Conservation (phyloP, 23 red algal species). For the Agarophyton chilense region DNA sequence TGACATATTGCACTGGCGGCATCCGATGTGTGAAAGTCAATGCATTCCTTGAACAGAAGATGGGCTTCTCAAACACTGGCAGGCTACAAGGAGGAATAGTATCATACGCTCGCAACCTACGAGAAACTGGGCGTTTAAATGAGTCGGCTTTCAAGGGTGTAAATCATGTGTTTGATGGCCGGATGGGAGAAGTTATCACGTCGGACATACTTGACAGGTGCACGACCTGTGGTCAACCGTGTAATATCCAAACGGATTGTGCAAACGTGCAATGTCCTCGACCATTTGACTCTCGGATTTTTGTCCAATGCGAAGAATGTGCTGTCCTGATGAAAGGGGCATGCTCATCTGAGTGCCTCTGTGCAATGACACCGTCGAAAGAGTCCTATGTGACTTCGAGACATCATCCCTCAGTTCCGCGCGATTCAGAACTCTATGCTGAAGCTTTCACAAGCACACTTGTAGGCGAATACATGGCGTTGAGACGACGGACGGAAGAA, state of each 20-base stretch:
- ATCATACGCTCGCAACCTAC: slow-evolving; percentile 74
- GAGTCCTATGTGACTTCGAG: neutral
- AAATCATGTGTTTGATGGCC: slow-evolving; percentile 88
- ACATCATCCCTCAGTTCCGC: neutral
- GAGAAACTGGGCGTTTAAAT: slow-evolving; percentile 43
- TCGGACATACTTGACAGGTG: slow-evolving; percentile 74
- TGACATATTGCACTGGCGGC: slow-evolving; percentile 95
- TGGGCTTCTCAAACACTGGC: slow-evolving; percentile 85
- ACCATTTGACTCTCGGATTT: slow-evolving; percentile 70
- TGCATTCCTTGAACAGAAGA: slow-evolving; percentile 78
- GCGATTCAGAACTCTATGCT: slow-evolving; percentile 37
- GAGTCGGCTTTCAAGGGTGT: slow-evolving; percentile 79
- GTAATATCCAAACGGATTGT: slow-evolving; percentile 80
- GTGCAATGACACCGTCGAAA: neutral
- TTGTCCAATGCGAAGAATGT: slow-evolving; percentile 89
- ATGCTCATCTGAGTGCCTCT: slow-evolving; percentile 58
- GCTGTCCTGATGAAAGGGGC: slow-evolving; percentile 50
- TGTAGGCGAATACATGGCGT: neutral
- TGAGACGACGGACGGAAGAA: slow-evolving; percentile 38
- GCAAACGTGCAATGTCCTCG: slow-evolving; percentile 77
- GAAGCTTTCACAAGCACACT: slow-evolving; percentile 14
- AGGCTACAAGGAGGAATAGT: slow-evolving; percentile 87
- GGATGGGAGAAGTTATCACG: slow-evolving; percentile 79
- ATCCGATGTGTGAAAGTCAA: slow-evolving; percentile 94
- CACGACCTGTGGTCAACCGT: slow-evolving; percentile 75